Evolutionary conservation across 176 grass and related monocot species (phyloP).

Genomic region (Aegilops speltoides): DNA sequence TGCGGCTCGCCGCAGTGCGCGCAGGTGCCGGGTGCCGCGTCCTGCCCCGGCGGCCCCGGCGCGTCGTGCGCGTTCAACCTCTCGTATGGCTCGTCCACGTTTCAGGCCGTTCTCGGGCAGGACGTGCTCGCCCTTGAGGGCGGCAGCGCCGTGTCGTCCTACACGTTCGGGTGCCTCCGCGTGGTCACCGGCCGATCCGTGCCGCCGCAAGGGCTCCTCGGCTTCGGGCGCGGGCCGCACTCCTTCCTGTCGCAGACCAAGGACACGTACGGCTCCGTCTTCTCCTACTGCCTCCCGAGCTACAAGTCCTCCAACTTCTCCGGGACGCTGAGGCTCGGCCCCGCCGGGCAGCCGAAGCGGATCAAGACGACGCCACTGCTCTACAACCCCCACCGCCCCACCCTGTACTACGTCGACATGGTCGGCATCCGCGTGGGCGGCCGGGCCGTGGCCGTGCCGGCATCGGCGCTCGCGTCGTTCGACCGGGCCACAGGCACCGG

Average conservation of each 20-base stretch:
- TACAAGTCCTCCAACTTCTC: constrained; percentile 81
- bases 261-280: constrained; percentile 49
- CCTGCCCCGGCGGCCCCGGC: constrained; percentile 26
- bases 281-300: constrained; percentile 86
- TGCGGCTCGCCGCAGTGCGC: constrained; percentile 58
- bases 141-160: not conserved
- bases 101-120: constrained; percentile 57
- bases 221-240: constrained; percentile 68
- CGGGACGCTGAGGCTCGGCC: constrained; percentile 63
- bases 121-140: constrained; percentile 52
- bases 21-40: constrained; percentile 49
- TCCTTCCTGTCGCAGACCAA: constrained; percentile 75
- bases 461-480: constrained; percentile 53
- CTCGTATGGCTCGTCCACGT: constrained; percentile 53
- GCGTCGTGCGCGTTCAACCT: constrained; percentile 64
- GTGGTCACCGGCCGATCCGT: constrained; percentile 41
- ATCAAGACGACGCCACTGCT: constrained; percentile 79
- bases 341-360: constrained; percentile 44
- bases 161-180: constrained; percentile 79
- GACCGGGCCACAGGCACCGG: constrained; percentile 55
- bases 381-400: constrained; percentile 54
- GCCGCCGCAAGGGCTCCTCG: constrained; percentile 71
- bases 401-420: constrained; percentile 87
- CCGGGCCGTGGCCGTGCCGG: constrained; percentile 42
- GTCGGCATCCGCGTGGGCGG: constrained; percentile 55